Evolutionary conservation across 768 basidiomycete species (phyloP), one percentile per base, ranked within the genome.

Genomic region (button mushroom (Agaricus bisporus)): DNA sequence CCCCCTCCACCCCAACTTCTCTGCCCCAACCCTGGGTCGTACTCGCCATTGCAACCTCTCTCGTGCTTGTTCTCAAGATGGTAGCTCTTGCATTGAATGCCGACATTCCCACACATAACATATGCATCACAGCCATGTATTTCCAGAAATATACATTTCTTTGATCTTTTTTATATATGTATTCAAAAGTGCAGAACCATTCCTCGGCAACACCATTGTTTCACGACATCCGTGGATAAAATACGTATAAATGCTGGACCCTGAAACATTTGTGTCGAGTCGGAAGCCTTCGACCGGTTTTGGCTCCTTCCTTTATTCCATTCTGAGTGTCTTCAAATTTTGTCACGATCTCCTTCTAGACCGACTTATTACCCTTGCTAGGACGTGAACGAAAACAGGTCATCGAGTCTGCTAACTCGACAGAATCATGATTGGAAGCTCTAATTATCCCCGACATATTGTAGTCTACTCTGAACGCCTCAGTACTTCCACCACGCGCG

Each of bases 331-430:
- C 22, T 36, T 41, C 12, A 25, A 25, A 32, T 32, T 11, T 11
- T 32, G 32, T 32, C 28, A 48, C 25, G 28, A n/a, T 18, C 25
- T 22, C 38, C 52, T 54, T 54, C 52, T 54, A 48, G 52, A n/a
- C 44, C 28, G 18, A 14, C 36, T 54, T 44, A 1, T 32, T 32
- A 4, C 8, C 8, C 15, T 10, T 18, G 22, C 20, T 25, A 41
- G 41, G 32, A 47, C 39, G 45, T 53, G 44, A 53, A 22, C n/a
- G 29, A 53, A 29, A 29, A 44, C 35, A 11, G 41, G 52, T 39
- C 45, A 39, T 46, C 2, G 41, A 41, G 20, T 41, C 29, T 14
- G 14, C 37, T 26, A 25, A 1, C 10, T 18, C 17, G 35, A n/a
- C n/a, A 45, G 32, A 32, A 6, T 2, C 22, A 5, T 54, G 45